Percentiles rank a stretch among this genome's conserved stretches.
Evolutionary conservation across 2,329 filamentous ascomycete genomes (phyloP).

Genomic region (Metarhizium humberi): DNA sequence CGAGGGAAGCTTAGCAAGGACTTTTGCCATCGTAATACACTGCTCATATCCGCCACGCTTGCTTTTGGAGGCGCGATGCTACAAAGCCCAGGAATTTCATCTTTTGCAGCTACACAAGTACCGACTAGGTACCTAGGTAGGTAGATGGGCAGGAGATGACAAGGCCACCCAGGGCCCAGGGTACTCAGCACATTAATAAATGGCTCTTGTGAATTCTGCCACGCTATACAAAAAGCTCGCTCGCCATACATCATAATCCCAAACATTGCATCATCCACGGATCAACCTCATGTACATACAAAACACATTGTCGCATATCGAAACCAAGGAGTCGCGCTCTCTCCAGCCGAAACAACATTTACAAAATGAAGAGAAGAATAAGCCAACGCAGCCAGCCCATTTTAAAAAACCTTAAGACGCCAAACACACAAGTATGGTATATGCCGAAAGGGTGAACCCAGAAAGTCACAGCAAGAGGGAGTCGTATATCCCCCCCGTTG

Average conservation of each 20-base stretch:
- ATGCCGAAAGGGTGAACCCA: background rate
- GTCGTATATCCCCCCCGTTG: background rate
- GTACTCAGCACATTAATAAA: too few relatives aligned
- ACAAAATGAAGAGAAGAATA: background rate
- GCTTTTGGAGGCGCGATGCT: too few relatives aligned
- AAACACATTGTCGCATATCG: background rate
- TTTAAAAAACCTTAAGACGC: background rate
- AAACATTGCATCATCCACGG: background rate
- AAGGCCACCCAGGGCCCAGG: too few relatives aligned
- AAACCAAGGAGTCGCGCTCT: background rate
- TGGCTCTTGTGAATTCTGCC: too few relatives aligned
- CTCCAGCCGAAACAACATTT: background rate
- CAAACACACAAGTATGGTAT: conserved; percentile 10
- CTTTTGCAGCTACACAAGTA: too few relatives aligned
- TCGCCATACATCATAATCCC: background rate
- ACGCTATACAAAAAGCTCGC: too few relatives aligned
- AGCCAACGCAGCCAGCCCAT: background rate
- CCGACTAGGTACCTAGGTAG: too few relatives aligned
- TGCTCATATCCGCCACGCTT: too few relatives aligned
- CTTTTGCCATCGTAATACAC: too few relatives aligned
- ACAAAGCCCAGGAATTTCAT: too few relatives aligned
- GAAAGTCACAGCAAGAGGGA: conserved; percentile 4
- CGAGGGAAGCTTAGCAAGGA: too few relatives aligned
- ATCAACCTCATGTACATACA: background rate
- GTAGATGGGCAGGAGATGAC: too few relatives aligned